Evolutionary conservation across 176 grass and related monocot species (phyloP), one percentile per base, ranked within the genome.

Genomic region (Triticum monococcum): DNA sequence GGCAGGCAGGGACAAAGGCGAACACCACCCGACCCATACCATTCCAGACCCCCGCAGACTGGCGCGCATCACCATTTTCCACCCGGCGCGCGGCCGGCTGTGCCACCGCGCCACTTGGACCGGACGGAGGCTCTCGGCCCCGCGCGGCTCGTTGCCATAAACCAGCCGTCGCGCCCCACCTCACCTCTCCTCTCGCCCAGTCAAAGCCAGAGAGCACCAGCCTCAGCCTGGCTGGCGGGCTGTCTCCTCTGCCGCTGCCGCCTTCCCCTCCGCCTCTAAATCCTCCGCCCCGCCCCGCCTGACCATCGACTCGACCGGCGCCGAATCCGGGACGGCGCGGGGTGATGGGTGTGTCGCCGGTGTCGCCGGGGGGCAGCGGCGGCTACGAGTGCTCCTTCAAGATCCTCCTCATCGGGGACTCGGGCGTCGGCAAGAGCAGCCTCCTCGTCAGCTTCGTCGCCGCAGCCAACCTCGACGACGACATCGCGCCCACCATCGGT

Each of bases 381-480:
- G 84, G 84, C 16, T 91, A 94, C 85, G 93, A 96, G 35, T 98
- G 93, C 91, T 92, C 92, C 71, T 96, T 98, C 86, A 98, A 98
- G 84, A 91, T 94, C 72, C 91, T 98, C 16, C 84, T 98, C 64
- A 96, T 98, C 76, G 96, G 96, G 67, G 96, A 98, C 71, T 98
- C 96, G 25, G 92, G 65, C 20, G 96, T 98, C 75, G 96, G 96
- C 61, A 98, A 98, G 93, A 98, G 96, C 85, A 98, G 93, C 86
- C 88, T 98, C 40, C 92, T 98, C 72, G 86, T 94, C 75, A 94
- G 93, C 84, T 98, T 98, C 88, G 93, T 96, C 78, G 86, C 89
- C 73, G 85, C 89, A 6, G 79, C 91, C 45, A 75, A 88, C 26
- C 77, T 86, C 48, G 88, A 88, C 50, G 74, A 81, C 84, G 91